Percentiles rank a stretch among this genome's conserved stretches.
These are phyloP conservation scores for Leccinum disarticulatum DNA, from an alignment of 768 basidiomycete species.

Conservation along the genomic window DNA sequence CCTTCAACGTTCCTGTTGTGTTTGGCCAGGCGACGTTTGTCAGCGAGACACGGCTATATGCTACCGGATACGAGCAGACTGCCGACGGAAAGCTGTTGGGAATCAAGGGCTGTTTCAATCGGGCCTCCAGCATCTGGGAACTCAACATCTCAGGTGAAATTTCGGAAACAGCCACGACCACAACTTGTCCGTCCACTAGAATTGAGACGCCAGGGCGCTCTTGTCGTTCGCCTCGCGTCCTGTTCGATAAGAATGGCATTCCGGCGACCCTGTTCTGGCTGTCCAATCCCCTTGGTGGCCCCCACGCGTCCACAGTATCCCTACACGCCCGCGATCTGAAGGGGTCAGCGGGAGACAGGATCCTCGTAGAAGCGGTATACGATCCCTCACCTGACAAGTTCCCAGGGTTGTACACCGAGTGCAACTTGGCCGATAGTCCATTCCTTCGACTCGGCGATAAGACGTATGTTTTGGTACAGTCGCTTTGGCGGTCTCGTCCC, in stretches of 20 bases:
- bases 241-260: conserved; percentile 23
- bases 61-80: conserved; percentile 62
- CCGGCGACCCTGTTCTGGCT: conserved; percentile 48
- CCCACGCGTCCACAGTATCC: conserved; percentile 52
- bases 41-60: conserved; percentile 44
- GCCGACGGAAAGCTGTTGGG: conserved; percentile 60
- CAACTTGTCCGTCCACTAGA: conserved; percentile 27
- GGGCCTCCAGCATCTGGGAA: conserved; percentile 54
- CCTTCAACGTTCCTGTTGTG: conserved; percentile 26
- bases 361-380: conserved; percentile 44
- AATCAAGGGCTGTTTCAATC: conserved; percentile 58
- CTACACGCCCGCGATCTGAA: conserved; percentile 45
- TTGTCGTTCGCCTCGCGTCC: conserved; percentile 57
- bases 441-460: conserved; percentile 33
- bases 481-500: conserved; percentile 55
- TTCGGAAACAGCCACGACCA: conserved; percentile 3
- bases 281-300: conserved; percentile 52
- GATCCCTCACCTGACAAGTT: conserved; percentile 44
- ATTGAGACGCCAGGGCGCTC: conserved; percentile 45
- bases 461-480: conserved; percentile 37
- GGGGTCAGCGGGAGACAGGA: conserved; percentile 3
- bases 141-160: conserved; percentile 26
- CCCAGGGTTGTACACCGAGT: conserved; percentile 62
- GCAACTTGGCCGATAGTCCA: conserved; percentile 43
- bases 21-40: conserved; percentile 62